A percentile compares a stretch with the other conserved stretches of the same genome.
Conservation (phyloP, 345 rosid genomes). For the Cardamine resedifolia region DNA sequence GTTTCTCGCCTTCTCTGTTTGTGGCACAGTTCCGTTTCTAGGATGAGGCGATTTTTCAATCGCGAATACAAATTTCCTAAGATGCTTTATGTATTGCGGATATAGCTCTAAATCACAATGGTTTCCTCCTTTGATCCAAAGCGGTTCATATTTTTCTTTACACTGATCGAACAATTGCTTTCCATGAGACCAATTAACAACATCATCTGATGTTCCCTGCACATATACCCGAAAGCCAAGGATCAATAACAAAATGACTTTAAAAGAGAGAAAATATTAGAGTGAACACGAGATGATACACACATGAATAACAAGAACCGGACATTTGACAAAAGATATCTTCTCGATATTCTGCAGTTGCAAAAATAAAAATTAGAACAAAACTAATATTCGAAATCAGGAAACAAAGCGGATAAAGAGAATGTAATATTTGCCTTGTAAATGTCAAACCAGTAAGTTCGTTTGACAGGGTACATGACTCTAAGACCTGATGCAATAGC, state of each 20-base stretch:
- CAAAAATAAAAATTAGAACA: constrained; percentile 20
- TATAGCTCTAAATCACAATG: constrained; percentile 83
- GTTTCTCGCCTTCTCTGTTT: constrained; percentile 49
- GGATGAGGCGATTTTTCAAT: constrained; percentile 54
- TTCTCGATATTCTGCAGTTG: constrained; percentile 80
- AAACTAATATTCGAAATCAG: background rate
- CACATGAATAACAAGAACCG: constrained; percentile 79
- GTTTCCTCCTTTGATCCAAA: constrained; percentile 92
- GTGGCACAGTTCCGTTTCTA: constrained; percentile 38
- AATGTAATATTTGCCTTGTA: constrained; percentile 54
- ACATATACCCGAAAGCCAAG: constrained; percentile 8
- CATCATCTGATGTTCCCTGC: constrained; percentile 94
- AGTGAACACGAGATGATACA: constrained; percentile 32
- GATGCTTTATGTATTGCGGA: constrained; percentile 85
- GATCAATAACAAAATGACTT: background rate
- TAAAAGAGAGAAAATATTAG: background rate
- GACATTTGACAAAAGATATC: constrained; percentile 72
- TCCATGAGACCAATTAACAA: constrained; percentile 89
- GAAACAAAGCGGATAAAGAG: background rate
- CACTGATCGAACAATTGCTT: constrained; percentile 83
- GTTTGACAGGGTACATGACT: constrained; percentile 89
- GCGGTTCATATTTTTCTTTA: constrained; percentile 85
- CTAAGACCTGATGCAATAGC: constrained; percentile 89
- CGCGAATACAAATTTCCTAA: constrained; percentile 79
- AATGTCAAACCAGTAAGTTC: constrained; percentile 94